Conservation (phyloP, 192 early-diverging fungal genomes). For the Podochytrium sp. region DNA sequence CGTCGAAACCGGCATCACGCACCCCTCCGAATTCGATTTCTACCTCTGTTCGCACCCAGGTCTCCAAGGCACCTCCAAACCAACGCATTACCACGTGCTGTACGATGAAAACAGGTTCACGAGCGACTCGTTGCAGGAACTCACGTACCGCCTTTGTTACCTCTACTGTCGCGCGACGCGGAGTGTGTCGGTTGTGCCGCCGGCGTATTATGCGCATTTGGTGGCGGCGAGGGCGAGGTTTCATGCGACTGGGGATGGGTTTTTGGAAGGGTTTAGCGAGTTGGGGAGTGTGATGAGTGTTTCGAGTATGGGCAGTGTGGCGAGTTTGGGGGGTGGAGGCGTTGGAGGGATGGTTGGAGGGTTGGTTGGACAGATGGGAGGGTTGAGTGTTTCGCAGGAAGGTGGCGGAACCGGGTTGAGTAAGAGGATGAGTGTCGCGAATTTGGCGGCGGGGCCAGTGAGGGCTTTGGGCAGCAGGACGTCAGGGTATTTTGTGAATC, state of each 20-base stretch:
- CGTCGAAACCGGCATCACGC: constrained; percentile 58
- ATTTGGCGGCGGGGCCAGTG: constrained; percentile 26
- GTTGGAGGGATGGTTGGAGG: constrained; percentile 15
- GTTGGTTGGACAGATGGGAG: constrained; percentile 13
- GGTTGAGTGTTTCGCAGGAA: background rate
- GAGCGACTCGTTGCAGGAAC: constrained; percentile 77
- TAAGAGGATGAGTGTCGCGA: constrained; percentile 20
- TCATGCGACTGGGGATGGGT: constrained; percentile 70
- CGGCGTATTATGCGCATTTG: constrained; percentile 94
- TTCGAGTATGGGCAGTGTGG: constrained; percentile 15
- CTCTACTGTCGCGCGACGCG: constrained; percentile 87
- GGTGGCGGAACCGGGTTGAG: constrained; percentile 6
- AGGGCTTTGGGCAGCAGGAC: constrained; percentile 12
- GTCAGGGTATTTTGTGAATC: constrained; percentile 23
- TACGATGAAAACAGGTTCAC: constrained; percentile 84
- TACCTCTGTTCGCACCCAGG: constrained; percentile 88
- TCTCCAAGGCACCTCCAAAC: constrained; percentile 90
- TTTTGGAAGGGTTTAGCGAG: constrained; percentile 34
- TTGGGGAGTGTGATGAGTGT: constrained; percentile 12
- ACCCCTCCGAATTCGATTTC: constrained; percentile 65
- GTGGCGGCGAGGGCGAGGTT: constrained; percentile 84
- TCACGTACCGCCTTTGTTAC: constrained; percentile 90
- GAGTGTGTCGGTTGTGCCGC: constrained; percentile 84
- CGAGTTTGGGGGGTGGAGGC: constrained; percentile 6
- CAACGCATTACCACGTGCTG: constrained; percentile 89